Evolutionary conservation across 305 asterid genomes (phyloP).

Genomic region (Salvia sclarea): DNA sequence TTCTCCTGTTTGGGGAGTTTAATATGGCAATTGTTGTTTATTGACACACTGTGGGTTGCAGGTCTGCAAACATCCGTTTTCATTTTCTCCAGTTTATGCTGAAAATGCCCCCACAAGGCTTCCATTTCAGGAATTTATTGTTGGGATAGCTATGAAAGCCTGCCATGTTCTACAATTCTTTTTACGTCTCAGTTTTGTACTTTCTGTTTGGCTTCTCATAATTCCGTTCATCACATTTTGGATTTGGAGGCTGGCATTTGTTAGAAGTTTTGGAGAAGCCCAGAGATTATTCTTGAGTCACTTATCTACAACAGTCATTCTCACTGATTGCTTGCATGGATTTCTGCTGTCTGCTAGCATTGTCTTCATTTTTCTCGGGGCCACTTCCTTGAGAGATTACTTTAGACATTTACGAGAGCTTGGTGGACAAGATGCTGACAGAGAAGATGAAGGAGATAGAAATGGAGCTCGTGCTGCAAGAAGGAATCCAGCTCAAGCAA

Average conservation of each 20-base stretch:
- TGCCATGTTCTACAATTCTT: conserved; percentile 91
- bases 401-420: conserved; percentile 86
- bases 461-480: conserved; percentile 94
- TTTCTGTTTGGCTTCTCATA: conserved; percentile 95
- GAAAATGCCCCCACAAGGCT: conserved; percentile 94
- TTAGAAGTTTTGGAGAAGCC: conserved; percentile 89
- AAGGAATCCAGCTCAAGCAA: conserved; percentile 75
- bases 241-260: conserved; percentile 98
- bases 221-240: conserved; percentile 96
- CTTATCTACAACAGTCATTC: conserved; percentile 75
- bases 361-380: conserved; percentile 95
- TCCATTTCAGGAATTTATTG: conserved; percentile 83
- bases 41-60: conserved; percentile 34
- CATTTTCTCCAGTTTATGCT: conserved; percentile 95
- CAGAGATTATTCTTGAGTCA: conserved; percentile 87
- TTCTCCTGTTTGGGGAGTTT: conserved; percentile 15
- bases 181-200: conserved; percentile 88
- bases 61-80: conserved; percentile 98
- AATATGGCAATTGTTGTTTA: neutral
- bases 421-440: conserved; percentile 94
- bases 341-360: conserved; percentile 96
- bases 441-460: conserved; percentile 94
- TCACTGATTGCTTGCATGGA: conserved; percentile 95
- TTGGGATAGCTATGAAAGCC: conserved; percentile 91
- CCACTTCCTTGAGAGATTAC: conserved; percentile 96